Evolutionary conservation across 306 rosid species (phyloP).

Genomic region (Psophocarpus tetragonolobus): DNA sequence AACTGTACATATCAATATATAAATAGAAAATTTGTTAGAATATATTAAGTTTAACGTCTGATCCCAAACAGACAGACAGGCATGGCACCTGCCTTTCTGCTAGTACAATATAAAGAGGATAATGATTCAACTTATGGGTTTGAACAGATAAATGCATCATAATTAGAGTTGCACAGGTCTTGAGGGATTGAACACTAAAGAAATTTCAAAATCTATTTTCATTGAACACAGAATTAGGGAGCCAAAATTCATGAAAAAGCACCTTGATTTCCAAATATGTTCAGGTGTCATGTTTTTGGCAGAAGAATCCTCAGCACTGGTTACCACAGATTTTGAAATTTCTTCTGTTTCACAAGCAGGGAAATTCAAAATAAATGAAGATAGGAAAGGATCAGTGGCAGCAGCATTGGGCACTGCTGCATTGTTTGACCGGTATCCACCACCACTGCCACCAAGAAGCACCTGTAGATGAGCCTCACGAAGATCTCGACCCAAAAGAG

Average conservation of each 20-base stretch:
- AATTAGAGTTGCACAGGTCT: not conserved
- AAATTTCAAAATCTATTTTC: not conserved
- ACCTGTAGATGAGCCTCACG: constrained; percentile 98
- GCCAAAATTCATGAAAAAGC: constrained; percentile 11
- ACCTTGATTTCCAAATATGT: constrained; percentile 96
- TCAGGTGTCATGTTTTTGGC: constrained; percentile 50
- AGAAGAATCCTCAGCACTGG: constrained; percentile 63
- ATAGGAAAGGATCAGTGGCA: constrained; percentile 80
- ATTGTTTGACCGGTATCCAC: constrained; percentile 61
- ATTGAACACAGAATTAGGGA: not conserved
- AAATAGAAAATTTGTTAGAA: too few species aligned
- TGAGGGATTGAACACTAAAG: not conserved
- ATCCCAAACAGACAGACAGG: too few species aligned
- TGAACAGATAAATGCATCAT: constrained; percentile 1
- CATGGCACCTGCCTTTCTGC: too few species aligned
- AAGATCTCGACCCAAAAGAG: constrained; percentile 85
- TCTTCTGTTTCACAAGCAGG: constrained; percentile 91
- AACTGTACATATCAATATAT: too few species aligned
- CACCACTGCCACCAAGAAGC: constrained; percentile 70
- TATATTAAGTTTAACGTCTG: too few species aligned
- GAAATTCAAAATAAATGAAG: constrained; percentile 83
- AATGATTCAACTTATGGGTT: not conserved
- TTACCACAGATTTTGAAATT: constrained; percentile 79
- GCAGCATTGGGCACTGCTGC: constrained; percentile 57
- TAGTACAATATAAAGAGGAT: not conserved